phyloP scores from a whole-genome alignment of 805 yeast genomes.

The Maudiozyma bulderi region DNA sequence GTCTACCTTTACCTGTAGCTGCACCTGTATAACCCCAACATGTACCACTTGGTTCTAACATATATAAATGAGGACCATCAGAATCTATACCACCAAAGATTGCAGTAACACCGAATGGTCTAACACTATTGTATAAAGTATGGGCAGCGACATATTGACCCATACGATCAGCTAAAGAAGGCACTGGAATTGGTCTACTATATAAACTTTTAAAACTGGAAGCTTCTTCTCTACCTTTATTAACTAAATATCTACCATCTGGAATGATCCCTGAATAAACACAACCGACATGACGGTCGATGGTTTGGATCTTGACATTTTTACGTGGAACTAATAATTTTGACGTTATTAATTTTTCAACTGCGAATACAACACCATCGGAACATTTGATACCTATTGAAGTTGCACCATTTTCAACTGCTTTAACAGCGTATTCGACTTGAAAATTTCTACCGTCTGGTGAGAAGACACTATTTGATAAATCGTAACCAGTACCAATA shows the following conservation, averaged over 20 bases:
- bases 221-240: conserved; percentile 88
- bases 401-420: conserved; percentile 96
- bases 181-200: conserved; percentile 67
- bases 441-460: conserved; percentile 90
- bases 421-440: conserved; percentile 95
- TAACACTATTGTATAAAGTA: conserved; percentile 90
- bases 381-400: conserved; percentile 84
- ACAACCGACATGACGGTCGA: conserved; percentile 89
- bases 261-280: conserved; percentile 93
- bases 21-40: conserved; percentile 98
- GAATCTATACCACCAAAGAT: conserved; percentile 91
- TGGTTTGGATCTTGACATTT: conserved; percentile 83
- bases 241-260: conserved; percentile 90
- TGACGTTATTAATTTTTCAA: conserved; percentile 84
- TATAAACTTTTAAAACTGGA: conserved; percentile 60
- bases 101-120: conserved; percentile 93
- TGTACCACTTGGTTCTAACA: conserved; percentile 95
- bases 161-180: conserved; percentile 75
- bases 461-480: conserved; percentile 89
- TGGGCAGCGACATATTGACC: conserved; percentile 91
- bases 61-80: conserved; percentile 83
- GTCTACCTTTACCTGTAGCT: conserved; percentile 97
- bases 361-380: conserved; percentile 95
- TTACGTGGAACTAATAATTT: conserved; percentile 82
- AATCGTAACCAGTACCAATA: conserved; percentile 98